phyloP scores from a whole-genome alignment of 2,329 filamentous ascomycete genomes.

The Amylocarpus encephaloides region DNA sequence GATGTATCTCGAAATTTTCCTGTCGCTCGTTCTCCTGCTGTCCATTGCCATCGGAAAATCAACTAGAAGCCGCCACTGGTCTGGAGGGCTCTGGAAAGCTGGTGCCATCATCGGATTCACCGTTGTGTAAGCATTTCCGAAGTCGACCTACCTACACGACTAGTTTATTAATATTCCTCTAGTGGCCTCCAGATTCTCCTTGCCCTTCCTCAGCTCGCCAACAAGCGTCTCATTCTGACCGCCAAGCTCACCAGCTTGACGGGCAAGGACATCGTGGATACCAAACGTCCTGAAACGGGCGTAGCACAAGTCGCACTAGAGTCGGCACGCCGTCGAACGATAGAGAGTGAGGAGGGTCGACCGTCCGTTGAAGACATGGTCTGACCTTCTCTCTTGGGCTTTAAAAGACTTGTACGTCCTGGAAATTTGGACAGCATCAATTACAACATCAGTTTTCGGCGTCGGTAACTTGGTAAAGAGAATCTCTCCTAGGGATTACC shows the following conservation, averaged over 20 bases:
- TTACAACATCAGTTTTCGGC: no score
- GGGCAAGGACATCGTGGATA: slow-evolving; percentile 7
- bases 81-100: slow-evolving; percentile 3
- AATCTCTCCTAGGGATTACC: no score
- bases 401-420: no score
- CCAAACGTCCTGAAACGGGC: slow-evolving; percentile 2
- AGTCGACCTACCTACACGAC: background rate
- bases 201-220: slow-evolving; percentile 62
- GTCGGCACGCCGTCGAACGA: background rate
- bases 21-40: slow-evolving; percentile 8
- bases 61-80: background rate
- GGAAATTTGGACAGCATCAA: no score
- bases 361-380: no score
- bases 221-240: slow-evolving; percentile 51
- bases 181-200: slow-evolving; percentile 6
- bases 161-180: background rate
- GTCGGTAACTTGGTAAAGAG: no score
- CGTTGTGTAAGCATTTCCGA: slow-evolving; percentile 13
- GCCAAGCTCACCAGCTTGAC: slow-evolving; percentile 8
- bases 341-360: background rate
- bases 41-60: slow-evolving; percentile 9
- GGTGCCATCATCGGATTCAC: slow-evolving; percentile 14
- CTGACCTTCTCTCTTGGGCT: no score
- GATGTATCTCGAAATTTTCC: slow-evolving; percentile 8
- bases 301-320: background rate